Evolutionary conservation across 2,329 filamentous ascomycete species (phyloP).

Genomic region (Stemphylium vesicarium): DNA sequence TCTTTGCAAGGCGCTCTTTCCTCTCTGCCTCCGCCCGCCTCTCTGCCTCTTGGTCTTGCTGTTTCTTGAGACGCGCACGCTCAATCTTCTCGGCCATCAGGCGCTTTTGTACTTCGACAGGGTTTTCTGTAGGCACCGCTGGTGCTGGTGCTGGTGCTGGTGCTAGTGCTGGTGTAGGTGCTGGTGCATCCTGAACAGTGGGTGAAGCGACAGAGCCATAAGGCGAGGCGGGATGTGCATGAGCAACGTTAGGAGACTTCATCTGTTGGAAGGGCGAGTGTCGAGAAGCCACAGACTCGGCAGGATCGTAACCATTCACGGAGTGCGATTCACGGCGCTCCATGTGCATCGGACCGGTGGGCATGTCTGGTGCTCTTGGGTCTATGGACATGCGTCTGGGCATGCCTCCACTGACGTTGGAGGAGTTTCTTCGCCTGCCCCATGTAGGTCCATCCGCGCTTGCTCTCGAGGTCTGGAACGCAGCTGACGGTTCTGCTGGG

Average conservation of each 20-base stretch:
- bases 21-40: slow-evolving; percentile 74
- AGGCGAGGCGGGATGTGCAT: slow-evolving; percentile 46
- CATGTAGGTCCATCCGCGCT: slow-evolving; percentile 70
- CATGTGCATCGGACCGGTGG: slow-evolving; percentile 32
- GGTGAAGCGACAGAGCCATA: slow-evolving; percentile 42
- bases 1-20: slow-evolving; percentile 73
- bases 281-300: slow-evolving; percentile 29
- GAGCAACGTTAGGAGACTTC: slow-evolving; percentile 38
- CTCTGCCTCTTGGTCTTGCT: slow-evolving; percentile 62
- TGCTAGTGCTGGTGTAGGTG: slow-evolving; percentile 38
- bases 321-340: slow-evolving; percentile 43
- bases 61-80: slow-evolving; percentile 70
- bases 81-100: slow-evolving; percentile 76
- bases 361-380: slow-evolving; percentile 52
- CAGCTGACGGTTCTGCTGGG: slow-evolving; percentile 81
- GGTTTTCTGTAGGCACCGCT: slow-evolving; percentile 61
- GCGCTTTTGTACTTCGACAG: slow-evolving; percentile 69
- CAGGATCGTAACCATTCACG: slow-evolving; percentile 35
- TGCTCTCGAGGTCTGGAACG: slow-evolving; percentile 80
- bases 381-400: slow-evolving; percentile 67
- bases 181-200: slow-evolving; percentile 28
- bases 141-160: slow-evolving; percentile 35
- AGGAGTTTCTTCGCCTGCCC: slow-evolving; percentile 81
- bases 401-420: slow-evolving; percentile 88
- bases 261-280: slow-evolving; percentile 31